Base-by-base conservation (phyloP, 176 grass and related monocot genomes). In the Rhipidocladum racemiflorum region DNA sequence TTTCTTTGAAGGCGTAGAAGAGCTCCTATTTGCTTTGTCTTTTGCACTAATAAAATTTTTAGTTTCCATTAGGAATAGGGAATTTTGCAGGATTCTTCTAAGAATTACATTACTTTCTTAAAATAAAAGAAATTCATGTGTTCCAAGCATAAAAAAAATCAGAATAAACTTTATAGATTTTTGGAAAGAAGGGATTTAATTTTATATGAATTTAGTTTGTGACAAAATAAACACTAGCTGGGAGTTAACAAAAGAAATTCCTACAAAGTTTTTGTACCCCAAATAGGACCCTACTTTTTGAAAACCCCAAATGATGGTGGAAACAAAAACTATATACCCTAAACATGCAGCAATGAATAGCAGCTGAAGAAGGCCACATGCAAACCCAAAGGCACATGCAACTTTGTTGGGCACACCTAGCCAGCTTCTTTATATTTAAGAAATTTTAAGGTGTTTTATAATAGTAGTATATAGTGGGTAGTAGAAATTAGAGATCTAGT, bases 351-450 rank as follows among this genome's bases (percentile, higher is more conserved):
- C 64, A 83, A 83, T 70, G 79, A 71, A 87, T 64, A 71, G 73
- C 65, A 71, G 32, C 73, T 70, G 72, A 82, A 74, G 44, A 63
- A 63, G 64, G 24, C 54, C 79, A 87, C 85, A 83, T 76, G 78
- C 63, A 69, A 23, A 59, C 72, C 20, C 51, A 76, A 76, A 27
- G 14, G 68, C 74, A 76, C 54, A 76, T 63, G 75, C 75, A 77
- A 18, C 79, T 87, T 83, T 71, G 44, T 77, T 83, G 46, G 75
- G 44, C 57, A 42, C 68, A 72, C 76, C 48, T 74, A 54, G 25
- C 17, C 54, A 34, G 18, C 67, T 70, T 9, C 84, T 74, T 87
- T 82, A 77, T 69, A 87, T 34, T 34, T 34, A 3, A 34, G 32
- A 34, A 34, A 34, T 34, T 34, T 34, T 34, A 34, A 0, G 32